Evolutionary conservation across 176 grass and related monocot species (phyloP).

Genomic region (Tuctoria greenei): DNA sequence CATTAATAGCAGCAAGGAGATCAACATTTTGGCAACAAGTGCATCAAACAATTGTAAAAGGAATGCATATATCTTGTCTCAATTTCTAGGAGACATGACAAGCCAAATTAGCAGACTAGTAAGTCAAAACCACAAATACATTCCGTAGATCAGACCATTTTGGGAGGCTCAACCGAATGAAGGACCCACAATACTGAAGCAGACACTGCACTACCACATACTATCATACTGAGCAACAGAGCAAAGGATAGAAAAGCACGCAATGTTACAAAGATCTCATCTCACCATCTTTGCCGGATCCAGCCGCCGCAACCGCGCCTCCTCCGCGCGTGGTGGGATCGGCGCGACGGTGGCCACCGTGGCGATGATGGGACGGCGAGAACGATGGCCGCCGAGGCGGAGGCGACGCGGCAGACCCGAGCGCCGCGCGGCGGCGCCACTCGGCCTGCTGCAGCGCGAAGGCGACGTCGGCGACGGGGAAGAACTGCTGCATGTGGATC

Average conservation of each 20-base stretch:
- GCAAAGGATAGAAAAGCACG: constrained; percentile 13
- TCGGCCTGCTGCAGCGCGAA: constrained; percentile 69
- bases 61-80: not conserved
- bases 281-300: constrained; percentile 53
- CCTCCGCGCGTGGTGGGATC: constrained; percentile 27
- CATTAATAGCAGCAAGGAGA: not conserved
- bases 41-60: not conserved
- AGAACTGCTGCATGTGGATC: constrained; percentile 96
- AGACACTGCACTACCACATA: not conserved
- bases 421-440: constrained; percentile 54
- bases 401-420: constrained; percentile 30
- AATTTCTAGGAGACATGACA: not conserved
- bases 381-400: constrained; percentile 29
- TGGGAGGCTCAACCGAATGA: not conserved
- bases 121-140: constrained; percentile 6
- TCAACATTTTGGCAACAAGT: constrained; percentile 11
- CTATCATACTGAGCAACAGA: not conserved
- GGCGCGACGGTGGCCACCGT: constrained; percentile 30
- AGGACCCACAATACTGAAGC: not conserved
- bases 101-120: not conserved
- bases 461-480: constrained; percentile 67
- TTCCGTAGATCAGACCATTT: not conserved
- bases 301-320: not conserved
- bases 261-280: constrained; percentile 4
- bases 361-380: constrained; percentile 39